phyloP scores from a whole-genome alignment of 129 eudicot genomes.

The Cynara cardunculus region DNA sequence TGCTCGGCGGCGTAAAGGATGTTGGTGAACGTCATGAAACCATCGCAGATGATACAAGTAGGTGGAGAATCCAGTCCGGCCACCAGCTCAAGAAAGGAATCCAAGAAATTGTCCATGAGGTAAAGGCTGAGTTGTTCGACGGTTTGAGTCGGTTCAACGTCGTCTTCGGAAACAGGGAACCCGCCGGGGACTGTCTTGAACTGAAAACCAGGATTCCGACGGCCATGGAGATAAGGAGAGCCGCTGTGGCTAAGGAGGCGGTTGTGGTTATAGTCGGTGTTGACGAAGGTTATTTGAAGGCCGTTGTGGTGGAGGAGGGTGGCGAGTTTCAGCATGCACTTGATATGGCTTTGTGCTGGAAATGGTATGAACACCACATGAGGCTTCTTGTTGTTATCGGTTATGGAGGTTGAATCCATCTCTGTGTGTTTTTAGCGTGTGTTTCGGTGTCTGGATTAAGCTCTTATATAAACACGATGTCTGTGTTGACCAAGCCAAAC shows the following conservation, averaged over 20 bases:
- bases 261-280: slow-evolving; percentile 21
- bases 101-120: neutral
- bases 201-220: slow-evolving; percentile 22
- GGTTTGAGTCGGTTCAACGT: slow-evolving; percentile 29
- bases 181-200: slow-evolving; percentile 37
- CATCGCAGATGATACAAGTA: slow-evolving; percentile 28
- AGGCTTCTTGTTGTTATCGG: neutral
- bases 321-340: slow-evolving; percentile 47
- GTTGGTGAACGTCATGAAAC: slow-evolving; percentile 22
- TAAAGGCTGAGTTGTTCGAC: neutral
- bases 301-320: slow-evolving; percentile 39
- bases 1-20: slow-evolving; percentile 22
- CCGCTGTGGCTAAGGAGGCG: slow-evolving; percentile 21
- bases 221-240: neutral
- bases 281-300: slow-evolving; percentile 27
- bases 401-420: neutral
- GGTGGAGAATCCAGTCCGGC: slow-evolving; percentile 9
- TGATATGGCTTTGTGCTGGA: slow-evolving; percentile 57
- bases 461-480: no score
- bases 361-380: slow-evolving; percentile 48
- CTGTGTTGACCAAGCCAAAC: no score
- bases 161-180: slow-evolving; percentile 12
- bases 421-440: neutral
- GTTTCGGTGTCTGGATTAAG: no score
- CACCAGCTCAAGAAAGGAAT: slow-evolving; percentile 13